Conservation (phyloP, 257 asterid species). For the Hygrophila difformis region DNA sequence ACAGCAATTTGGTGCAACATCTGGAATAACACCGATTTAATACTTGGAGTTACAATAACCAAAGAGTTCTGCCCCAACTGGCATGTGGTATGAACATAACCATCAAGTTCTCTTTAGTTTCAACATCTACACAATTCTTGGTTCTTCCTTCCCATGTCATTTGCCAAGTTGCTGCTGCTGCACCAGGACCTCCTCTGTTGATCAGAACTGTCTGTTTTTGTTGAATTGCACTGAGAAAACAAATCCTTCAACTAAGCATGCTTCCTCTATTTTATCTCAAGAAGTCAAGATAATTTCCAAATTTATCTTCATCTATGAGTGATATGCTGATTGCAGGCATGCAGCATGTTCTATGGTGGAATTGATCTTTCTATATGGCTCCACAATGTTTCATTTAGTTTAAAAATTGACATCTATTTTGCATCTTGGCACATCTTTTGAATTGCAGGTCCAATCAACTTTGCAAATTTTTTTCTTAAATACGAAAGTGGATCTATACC, state of each 20-base stretch:
- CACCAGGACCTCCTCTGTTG: constrained; percentile 4
- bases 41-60: too few relatives aligned
- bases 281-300: background rate
- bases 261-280: too few relatives aligned
- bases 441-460: constrained; percentile 64
- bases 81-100: background rate
- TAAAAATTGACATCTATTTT: background rate
- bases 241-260: too few relatives aligned
- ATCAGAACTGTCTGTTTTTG: background rate
- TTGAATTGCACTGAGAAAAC: too few relatives aligned
- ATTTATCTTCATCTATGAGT: background rate
- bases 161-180: background rate
- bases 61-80: too few relatives aligned
- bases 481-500: constrained; percentile 46
- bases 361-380: too few relatives aligned
- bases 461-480: constrained; percentile 50
- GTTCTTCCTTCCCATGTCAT: background rate
- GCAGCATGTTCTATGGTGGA: too few relatives aligned
- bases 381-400: background rate
- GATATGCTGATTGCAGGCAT: background rate
- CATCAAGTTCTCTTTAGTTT: too few relatives aligned
- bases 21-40: too few relatives aligned
- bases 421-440: background rate
- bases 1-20: too few relatives aligned
- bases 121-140: background rate